Conservation (phyloP, 2,329 filamentous ascomycete species). For the Cladosporium velox region DNA sequence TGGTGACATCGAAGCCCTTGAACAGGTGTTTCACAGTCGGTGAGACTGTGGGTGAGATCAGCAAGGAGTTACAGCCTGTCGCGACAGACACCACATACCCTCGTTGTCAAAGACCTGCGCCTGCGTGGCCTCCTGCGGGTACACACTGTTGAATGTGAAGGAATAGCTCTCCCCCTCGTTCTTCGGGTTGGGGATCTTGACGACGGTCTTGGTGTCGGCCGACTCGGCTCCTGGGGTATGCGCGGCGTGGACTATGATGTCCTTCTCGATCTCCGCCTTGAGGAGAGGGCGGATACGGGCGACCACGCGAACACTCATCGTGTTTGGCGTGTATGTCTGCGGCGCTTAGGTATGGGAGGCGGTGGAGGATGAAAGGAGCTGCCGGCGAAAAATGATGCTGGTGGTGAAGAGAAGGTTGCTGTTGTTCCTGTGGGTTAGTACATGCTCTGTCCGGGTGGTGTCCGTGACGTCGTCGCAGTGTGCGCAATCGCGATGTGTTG, state of each 20-base stretch:
- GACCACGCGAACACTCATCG: slow-evolving; percentile 74
- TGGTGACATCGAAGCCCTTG: slow-evolving; percentile 97
- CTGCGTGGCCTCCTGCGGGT: slow-evolving; percentile 76
- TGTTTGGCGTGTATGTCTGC: slow-evolving; percentile 11
- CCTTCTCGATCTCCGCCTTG: slow-evolving; percentile 80
- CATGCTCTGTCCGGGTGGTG: slow-evolving; percentile 6
- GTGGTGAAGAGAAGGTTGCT: slow-evolving; percentile 6
- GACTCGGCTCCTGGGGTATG: slow-evolving; percentile 52
- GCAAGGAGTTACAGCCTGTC: neutral
- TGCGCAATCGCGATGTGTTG: slow-evolving; percentile 5
- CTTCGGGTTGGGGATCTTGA: slow-evolving; percentile 92
- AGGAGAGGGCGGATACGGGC: slow-evolving; percentile 87
- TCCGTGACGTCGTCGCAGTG: neutral
- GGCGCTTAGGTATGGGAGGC: slow-evolving; percentile 4
- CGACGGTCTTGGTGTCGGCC: slow-evolving; percentile 54
- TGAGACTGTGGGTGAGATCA: slow-evolving; percentile 61
- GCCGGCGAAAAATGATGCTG: slow-evolving; percentile 2
- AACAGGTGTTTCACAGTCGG: slow-evolving; percentile 91
- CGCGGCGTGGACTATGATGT: slow-evolving; percentile 76
- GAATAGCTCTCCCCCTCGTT: slow-evolving; percentile 89
- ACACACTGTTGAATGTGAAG: slow-evolving; percentile 93
- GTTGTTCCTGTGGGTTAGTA: slow-evolving; percentile 18
- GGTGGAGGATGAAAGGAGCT: neutral
- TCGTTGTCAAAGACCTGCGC: slow-evolving; percentile 87
- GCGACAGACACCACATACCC: slow-evolving; percentile 56